Base-by-base conservation (phyloP, 23 red algal genomes). In the Gracilaria gracilis region DNA sequence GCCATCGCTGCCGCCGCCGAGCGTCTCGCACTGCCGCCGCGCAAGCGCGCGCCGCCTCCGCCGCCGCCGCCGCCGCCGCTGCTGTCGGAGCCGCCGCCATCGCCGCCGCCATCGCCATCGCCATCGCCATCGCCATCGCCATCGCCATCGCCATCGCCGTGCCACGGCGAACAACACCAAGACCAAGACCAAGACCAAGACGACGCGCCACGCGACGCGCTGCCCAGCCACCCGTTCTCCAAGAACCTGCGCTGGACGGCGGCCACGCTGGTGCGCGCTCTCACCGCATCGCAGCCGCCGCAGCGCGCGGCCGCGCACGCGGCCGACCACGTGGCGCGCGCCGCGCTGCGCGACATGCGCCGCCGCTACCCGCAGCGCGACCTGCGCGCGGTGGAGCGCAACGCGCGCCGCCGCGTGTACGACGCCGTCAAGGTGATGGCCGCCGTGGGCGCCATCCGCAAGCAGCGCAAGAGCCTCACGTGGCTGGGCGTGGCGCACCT, bases 351-450 rank as follows among this genome's bases (percentile, higher is more conserved):
- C 53, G 84, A 76, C 42, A 47, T 80, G 32, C 49, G 69, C 58
- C 29, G 28, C 51, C 78, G 51, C 76, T 29, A 69, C 62, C 78
- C 78, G 21, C 62, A 69, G 15, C 27, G 61, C 37, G 81, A 86
- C 80, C 67, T 81, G n/a, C 20, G 50, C 61, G 79, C 87, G 14
- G 88, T 87, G 9, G 86, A 91, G 29, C 62, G 93, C 57, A 98
- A 98, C 87, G 78, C 93, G 8, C 97, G 97, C 53, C 94, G 97
- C 44, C 82, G 97, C n/a, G 93, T 98, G 27, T 96, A 98, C 55
- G 97, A 98, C 84, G 97, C 97, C 32, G 53, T 98, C 50, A 98
- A 98, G 81, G 97, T 98, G 19, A 88, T 98, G 86, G 67, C 79
- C 67, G 93, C 97, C 0, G 93, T 95, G 25, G 91, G 90, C 57